A percentile compares a stretch with the other conserved stretches of the same genome.
Conservation (phyloP, 371 early-diverging fungal species). For the Zopfochytrium polystomum region DNA sequence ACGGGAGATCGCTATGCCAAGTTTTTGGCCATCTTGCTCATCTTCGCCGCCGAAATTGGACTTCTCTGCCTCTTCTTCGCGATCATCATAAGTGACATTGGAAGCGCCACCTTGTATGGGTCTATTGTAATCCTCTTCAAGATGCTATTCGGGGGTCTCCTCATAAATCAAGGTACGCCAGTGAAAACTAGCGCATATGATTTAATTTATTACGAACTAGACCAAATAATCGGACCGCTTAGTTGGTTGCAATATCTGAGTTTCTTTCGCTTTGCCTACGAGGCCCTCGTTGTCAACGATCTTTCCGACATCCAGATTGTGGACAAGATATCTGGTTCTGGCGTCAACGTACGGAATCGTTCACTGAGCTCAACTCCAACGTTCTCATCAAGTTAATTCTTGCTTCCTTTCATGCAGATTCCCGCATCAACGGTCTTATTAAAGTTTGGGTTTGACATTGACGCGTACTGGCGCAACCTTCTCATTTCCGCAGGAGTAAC, state of each 20-base stretch:
- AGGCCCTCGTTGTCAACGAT: slow-evolving; percentile 84
- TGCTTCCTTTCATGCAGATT: slow-evolving; percentile 39
- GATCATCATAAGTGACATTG: slow-evolving; percentile 67
- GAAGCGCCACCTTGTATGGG: slow-evolving; percentile 73
- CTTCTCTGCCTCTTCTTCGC: slow-evolving; percentile 76
- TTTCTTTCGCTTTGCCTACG: slow-evolving; percentile 84
- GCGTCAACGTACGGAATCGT: slow-evolving; percentile 85
- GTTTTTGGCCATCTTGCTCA: slow-evolving; percentile 75
- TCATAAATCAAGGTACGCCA: slow-evolving; percentile 69
- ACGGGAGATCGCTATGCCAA: slow-evolving; percentile 63
- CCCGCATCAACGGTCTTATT: slow-evolving; percentile 82
- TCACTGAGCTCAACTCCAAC: too few species aligned
- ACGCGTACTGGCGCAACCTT: slow-evolving; percentile 78
- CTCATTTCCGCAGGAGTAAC: slow-evolving; percentile 16
- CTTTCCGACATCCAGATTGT: slow-evolving; percentile 68
- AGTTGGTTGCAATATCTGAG: slow-evolving; percentile 76
- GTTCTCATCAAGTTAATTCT: slow-evolving; percentile 2
- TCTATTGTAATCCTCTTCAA: slow-evolving; percentile 79
- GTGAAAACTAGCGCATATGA: background rate
- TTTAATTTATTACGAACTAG: slow-evolving; percentile 7
- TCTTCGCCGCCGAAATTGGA: slow-evolving; percentile 84
- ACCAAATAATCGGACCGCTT: slow-evolving; percentile 64
- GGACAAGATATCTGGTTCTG: slow-evolving; percentile 75
- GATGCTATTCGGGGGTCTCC: slow-evolving; percentile 85
- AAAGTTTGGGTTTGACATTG: slow-evolving; percentile 84